These are phyloP conservation scores for Auriscalpium vulgare DNA, from an alignment of 768 basidiomycete genomes.

Conservation along the genomic window DNA sequence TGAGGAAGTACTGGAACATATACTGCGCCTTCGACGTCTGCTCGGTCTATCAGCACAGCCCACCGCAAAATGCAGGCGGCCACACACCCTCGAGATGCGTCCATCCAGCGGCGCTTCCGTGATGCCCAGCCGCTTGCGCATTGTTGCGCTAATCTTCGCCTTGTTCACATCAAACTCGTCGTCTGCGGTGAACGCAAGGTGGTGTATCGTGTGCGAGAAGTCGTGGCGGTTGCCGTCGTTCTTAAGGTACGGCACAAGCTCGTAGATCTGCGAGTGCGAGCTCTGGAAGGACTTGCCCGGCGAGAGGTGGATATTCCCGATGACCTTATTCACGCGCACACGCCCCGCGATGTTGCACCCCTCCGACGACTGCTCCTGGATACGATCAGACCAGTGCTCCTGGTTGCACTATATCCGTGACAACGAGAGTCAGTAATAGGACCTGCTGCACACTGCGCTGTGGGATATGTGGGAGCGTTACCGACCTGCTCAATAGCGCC, in stretches of 20 bases:
- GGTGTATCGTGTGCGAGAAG: slow-evolving; percentile 84
- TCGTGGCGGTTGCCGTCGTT: slow-evolving; percentile 87
- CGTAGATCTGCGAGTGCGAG: slow-evolving; percentile 69
- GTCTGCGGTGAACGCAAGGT: slow-evolving; percentile 74
- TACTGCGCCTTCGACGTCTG: slow-evolving; percentile 76
- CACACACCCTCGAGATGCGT: slow-evolving; percentile 46
- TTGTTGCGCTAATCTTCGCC: slow-evolving; percentile 47
- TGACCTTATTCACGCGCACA: slow-evolving; percentile 93
- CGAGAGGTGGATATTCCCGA: slow-evolving; percentile 91
- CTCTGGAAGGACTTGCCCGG: slow-evolving; percentile 95
- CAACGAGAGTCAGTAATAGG: background rate
- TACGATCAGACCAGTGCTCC: slow-evolving; percentile 93
- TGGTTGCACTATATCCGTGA: slow-evolving; percentile 63
- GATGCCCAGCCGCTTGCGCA: slow-evolving; percentile 71
- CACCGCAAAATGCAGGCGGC: too few relatives aligned
- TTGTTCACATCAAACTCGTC: slow-evolving; percentile 74
- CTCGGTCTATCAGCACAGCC: too few relatives aligned
- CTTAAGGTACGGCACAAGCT: slow-evolving; percentile 90
- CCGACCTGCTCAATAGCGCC: slow-evolving; percentile 87
- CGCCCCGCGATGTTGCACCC: slow-evolving; percentile 92
- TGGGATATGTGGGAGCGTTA: background rate
- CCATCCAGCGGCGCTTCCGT: slow-evolving; percentile 69
- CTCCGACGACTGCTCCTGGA: slow-evolving; percentile 86
- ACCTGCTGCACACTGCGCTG: background rate
- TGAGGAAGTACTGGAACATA: slow-evolving; percentile 99